Evolutionary conservation across 2,329 filamentous ascomycete genomes (phyloP).

Genomic region (Neonectria magnoliae): DNA sequence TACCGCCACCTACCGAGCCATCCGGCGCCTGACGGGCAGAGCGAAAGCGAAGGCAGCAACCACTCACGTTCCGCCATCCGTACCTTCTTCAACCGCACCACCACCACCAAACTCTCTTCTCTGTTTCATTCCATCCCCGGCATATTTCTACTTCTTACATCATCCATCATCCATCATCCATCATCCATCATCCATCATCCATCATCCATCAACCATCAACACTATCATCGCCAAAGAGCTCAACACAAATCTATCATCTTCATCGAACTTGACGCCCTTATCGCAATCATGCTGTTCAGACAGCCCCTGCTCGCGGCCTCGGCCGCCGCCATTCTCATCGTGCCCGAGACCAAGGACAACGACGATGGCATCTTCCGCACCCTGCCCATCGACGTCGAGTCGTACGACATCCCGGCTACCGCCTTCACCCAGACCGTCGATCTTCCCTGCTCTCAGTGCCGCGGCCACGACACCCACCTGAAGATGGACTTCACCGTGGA

Average conservation of each 20-base stretch:
- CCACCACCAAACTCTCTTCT: constrained; percentile 9
- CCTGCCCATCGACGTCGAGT: constrained; percentile 49
- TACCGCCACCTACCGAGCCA: constrained; percentile 37
- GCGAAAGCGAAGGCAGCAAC: not conserved
- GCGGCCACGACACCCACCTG: constrained; percentile 57
- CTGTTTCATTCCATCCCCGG: constrained; percentile 1
- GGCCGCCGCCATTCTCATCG: constrained; percentile 62
- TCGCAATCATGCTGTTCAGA: constrained; percentile 46
- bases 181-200: constrained; percentile 10
- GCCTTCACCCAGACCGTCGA: constrained; percentile 53
- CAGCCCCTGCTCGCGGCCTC: constrained; percentile 47
- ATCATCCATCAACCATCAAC: constrained; percentile 10
- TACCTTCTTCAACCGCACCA: constrained; percentile 14
- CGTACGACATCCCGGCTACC: constrained; percentile 50
- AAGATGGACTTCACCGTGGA: constrained; percentile 66
- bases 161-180: constrained; percentile 5
- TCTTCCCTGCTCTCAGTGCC: constrained; percentile 65
- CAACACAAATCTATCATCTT: not conserved
- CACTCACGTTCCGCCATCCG: too few relatives aligned
- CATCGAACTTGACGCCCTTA: not conserved
- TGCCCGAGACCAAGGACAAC: constrained; percentile 58
- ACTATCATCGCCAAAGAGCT: not conserved
- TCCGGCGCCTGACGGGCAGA: constrained; percentile 29
- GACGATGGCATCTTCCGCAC: constrained; percentile 56
- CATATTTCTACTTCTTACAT: constrained; percentile 12